A percentile compares a stretch with the other conserved stretches of the same genome.
These are phyloP conservation scores for Clonostachys sp. DNA, from an alignment of 2,329 filamentous ascomycete genomes.

Conservation along the genomic window DNA sequence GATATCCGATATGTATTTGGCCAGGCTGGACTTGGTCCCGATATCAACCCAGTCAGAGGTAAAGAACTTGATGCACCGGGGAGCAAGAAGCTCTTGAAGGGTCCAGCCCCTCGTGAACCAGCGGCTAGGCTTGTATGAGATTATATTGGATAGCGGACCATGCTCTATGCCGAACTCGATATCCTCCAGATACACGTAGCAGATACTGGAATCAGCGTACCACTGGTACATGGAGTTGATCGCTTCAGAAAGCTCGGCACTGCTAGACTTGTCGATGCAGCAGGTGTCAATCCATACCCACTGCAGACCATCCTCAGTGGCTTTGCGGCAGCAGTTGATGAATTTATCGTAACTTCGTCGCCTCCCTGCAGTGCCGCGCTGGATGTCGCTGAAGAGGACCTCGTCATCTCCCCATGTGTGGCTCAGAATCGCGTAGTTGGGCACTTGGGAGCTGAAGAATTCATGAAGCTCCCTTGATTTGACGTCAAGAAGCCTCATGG, in stretches of 20 bases:
- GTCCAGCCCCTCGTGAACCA: slow-evolving; percentile 46
- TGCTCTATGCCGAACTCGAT: background rate
- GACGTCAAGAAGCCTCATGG: background rate
- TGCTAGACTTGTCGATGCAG: slow-evolving; percentile 16
- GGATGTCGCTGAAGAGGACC: slow-evolving; percentile 15
- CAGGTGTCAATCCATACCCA: slow-evolving; percentile 17
- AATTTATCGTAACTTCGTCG: background rate
- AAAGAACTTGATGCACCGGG: slow-evolving; percentile 17
- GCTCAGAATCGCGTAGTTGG: slow-evolving; percentile 19
- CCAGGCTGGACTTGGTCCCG: background rate
- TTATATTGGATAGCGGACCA: background rate
- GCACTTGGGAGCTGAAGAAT: background rate
- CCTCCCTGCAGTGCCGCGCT: background rate
- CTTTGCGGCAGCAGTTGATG: background rate
- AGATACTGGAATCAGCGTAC: slow-evolving; percentile 13
- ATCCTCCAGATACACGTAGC: slow-evolving; percentile 15
- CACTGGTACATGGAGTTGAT: slow-evolving; percentile 19
- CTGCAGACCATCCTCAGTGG: background rate
- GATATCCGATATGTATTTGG: background rate
- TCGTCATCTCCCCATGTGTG: slow-evolving; percentile 21
- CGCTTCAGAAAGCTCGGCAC: slow-evolving; percentile 15
- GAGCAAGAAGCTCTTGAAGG: slow-evolving; percentile 60
- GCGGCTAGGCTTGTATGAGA: background rate
- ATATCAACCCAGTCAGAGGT: slow-evolving; percentile 12
- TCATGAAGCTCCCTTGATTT: background rate